Evolutionary conservation across 2,329 filamentous ascomycete species (phyloP).

Genomic region (Coniosporium tulheliwenetii): DNA sequence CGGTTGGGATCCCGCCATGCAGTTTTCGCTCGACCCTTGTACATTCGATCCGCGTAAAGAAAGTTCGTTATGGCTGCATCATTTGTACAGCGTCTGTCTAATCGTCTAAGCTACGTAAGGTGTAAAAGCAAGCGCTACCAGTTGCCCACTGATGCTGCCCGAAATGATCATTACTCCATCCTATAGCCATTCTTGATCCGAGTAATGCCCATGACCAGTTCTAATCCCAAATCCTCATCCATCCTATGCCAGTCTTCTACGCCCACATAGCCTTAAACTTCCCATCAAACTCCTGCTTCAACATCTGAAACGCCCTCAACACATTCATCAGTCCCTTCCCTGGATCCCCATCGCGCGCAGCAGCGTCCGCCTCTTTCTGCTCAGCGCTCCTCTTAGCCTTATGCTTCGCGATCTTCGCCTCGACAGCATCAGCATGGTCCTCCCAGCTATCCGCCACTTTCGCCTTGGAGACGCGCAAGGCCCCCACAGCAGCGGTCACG

Average conservation of each 20-base stretch:
- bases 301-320: conserved; percentile 39
- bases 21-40: no score
- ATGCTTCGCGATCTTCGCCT: conserved; percentile 12
- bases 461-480: conserved; percentile 9
- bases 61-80: no score
- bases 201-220: neutral
- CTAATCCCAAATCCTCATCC: neutral
- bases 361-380: conserved; percentile 9
- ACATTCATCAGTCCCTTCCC: conserved; percentile 36
- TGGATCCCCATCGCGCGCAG: conserved; percentile 26
- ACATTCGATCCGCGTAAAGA: no score
- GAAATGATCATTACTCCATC: neutral
- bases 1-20: no score
- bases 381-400: conserved; percentile 10
- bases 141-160: neutral
- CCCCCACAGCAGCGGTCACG: no score
- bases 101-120: neutral
- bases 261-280: conserved; percentile 50
- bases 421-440: conserved; percentile 19
- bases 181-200: neutral
- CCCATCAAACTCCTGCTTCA: conserved; percentile 44
- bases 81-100: no score
- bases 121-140: neutral
- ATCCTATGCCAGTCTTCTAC: conserved; percentile 13
- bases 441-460: conserved; percentile 25